Percentiles rank a stretch among this genome's conserved stretches.
Evolutionary conservation across 495 filamentous ascomycete genomes (phyloP).

Genomic region (Xylaria flabelliformis): DNA sequence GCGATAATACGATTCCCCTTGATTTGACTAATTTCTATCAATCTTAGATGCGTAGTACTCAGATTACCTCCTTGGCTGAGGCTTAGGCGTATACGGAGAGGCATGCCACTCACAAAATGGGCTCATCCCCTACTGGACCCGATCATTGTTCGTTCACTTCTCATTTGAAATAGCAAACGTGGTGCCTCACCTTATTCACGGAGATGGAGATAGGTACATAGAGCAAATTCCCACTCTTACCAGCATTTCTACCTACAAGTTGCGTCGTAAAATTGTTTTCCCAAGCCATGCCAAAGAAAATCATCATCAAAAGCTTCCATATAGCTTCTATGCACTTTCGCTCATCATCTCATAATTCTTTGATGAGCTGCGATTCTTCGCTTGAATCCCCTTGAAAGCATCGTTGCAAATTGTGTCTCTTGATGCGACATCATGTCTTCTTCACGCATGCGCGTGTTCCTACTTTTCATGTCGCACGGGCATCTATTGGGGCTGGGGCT

Average conservation of each 20-base stretch:
- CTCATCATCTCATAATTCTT: slow-evolving; percentile 1
- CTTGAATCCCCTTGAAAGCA: not conserved
- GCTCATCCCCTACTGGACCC: too few species aligned
- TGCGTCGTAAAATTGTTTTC: not conserved
- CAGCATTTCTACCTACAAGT: not conserved
- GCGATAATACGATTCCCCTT: too few species aligned
- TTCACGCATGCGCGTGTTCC: not conserved
- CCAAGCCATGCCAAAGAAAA: slow-evolving; percentile 10
- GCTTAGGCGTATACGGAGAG: too few species aligned
- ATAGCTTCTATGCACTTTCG: not conserved
- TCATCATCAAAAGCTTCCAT: slow-evolving; percentile 15
- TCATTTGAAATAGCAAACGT: not conserved
- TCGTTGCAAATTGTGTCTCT: slow-evolving; percentile 8
- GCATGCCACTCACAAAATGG: too few species aligned
- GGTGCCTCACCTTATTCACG: not conserved
- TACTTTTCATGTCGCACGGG: not conserved
- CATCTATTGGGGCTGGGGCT: not conserved
- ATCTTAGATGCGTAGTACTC: too few species aligned
- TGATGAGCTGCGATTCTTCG: not conserved
- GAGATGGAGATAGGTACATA: slow-evolving; percentile 18
- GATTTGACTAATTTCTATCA: too few species aligned
- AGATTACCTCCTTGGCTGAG: too few species aligned
- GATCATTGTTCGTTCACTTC: not conserved
- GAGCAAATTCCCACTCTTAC: slow-evolving; percentile 16
- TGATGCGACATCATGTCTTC: not conserved